Evolutionary conservation across 495 filamentous ascomycete species (phyloP).

Genomic region (Aspergillus asperescens): DNA sequence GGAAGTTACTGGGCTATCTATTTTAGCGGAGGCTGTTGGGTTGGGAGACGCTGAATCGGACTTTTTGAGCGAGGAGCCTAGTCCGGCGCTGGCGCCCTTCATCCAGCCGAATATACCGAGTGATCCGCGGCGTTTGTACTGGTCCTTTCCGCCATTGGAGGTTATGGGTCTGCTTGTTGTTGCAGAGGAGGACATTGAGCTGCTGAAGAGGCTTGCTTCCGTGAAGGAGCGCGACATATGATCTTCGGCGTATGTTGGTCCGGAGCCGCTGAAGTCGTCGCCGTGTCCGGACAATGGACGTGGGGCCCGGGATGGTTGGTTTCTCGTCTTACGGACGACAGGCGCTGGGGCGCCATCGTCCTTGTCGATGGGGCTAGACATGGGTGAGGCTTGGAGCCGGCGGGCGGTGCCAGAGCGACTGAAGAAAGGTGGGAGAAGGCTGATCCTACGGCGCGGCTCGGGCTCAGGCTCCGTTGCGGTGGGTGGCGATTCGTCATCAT

Average conservation of each 20-base stretch:
- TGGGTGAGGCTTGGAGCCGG: conserved; percentile 27
- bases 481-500: conserved; percentile 12
- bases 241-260: conserved; percentile 14
- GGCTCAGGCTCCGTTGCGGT: conserved; percentile 16
- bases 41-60: conserved; percentile 6
- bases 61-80: conserved; percentile 27
- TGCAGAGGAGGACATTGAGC: conserved; percentile 5
- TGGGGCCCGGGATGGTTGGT: background rate
- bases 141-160: conserved; percentile 28
- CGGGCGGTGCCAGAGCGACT: conserved; percentile 25
- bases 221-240: conserved; percentile 30
- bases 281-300: conserved; percentile 7
- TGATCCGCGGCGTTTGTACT: conserved; percentile 37
- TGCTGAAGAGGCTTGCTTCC: conserved; percentile 22
- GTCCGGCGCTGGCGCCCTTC: conserved; percentile 32
- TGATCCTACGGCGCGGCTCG: conserved; percentile 30
- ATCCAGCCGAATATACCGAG: conserved; percentile 43
- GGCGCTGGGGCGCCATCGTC: conserved; percentile 38
- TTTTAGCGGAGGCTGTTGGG: background rate
- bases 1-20: conserved; percentile 6
- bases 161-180: conserved; percentile 22
- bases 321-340: conserved; percentile 30
- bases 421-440: conserved; percentile 37
- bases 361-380: conserved; percentile 21
- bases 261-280: background rate